Base-by-base conservation (phyloP, 2,329 filamentous ascomycete genomes). In the Coniella lustricola region DNA sequence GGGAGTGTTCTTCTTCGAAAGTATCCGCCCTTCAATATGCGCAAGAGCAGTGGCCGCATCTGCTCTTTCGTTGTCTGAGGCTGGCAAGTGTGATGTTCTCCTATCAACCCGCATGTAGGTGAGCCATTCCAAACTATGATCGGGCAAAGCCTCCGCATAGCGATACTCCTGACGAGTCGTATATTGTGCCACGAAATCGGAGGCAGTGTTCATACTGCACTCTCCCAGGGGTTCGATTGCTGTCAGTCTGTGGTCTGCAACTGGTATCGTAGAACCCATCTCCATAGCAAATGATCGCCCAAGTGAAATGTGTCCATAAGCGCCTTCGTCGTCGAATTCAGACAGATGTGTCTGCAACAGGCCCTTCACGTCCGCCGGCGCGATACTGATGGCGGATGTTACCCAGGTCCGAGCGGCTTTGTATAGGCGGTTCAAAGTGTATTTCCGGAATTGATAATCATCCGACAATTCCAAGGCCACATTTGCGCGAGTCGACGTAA, bases 121-220 rank as follows among this genome's bases (percentile, higher is more conserved):
- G 44, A 85, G 68, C 70, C 85, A 78, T 60, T 85, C 81, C 51
- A 76, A 73, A 51, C 84, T 81, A 52, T 83, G 79, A 50, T 85
- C 82, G 1, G 84, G 81, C 33, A 86, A 70, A 2, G 81, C 78
- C 62, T 95, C 89, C 10, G 89, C 82, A 61, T 91, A 91, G 49
- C 90, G 83, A 65, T 98, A 98, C 61, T 95, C 90, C 63, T 98
- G 94, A 33, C 93, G 85, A 21, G 90, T 94, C 3, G 91, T 97
- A 64, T 98, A 98, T 62, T 98, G 91, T 2, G 93, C 90, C 61
- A 98, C 82, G 59, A 98, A 95, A 63, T 97, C 91, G 2, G 93
- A 97, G 0, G 88, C 90, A 10, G 90, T 90, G 63, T 97, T 95
- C 63, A 96, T 84, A 54, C 81, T 81, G 46, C 81, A 80, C 41